Base-by-base conservation (phyloP, 2,329 filamentous ascomycete genomes). In the Colletotrichum spinosum region DNA sequence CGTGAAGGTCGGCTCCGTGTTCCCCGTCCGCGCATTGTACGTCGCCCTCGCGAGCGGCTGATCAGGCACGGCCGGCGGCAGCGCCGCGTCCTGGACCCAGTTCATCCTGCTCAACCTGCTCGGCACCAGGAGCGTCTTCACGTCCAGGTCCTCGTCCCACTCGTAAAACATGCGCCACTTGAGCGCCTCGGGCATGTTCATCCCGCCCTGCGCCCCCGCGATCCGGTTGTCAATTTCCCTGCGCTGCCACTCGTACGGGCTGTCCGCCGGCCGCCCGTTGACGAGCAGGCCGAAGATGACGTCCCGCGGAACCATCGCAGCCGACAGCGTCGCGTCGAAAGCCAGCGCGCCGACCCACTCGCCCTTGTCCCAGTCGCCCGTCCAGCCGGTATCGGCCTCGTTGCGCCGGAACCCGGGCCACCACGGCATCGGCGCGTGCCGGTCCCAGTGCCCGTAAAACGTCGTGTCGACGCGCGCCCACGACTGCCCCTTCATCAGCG, bases 361-460 rank as follows among this genome's bases (percentile, higher is more conserved):
- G 4, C 35, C 7, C 17, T 25, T n/a, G 33, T 50, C 17, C 34
- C 45, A 54, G 8, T 41, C 17, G 25, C 55, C 55, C 12, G 37
- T 51, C 37, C 45, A 17, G 5, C 13, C 55, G 25, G 12, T 15
- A 38, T n/a, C 33, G 37, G 13, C 13, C 11, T 10, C 45, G 46
- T 42, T 44, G 5, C 45, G 46, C 2, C 5, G 37, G 45, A 17
- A 55, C 17, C 57, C 61, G 2, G 51, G 50, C 61, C 61, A 65
- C 61, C 61, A 65, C 39, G 61, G 56, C 61, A 61, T 61, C 56
- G 56, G 50, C 38, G 17, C 15, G 38, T 49, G 17, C 50, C 61
- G 61, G 3, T 65, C 61, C 61, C 61, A 65, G 1, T 41, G 34
- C 4, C 61, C 45, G 17, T 55, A 65, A 1, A 38, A 9, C 1